Percentiles rank a stretch among this genome's conserved stretches.
Evolutionary conservation across 139 green algal species (phyloP).

Genomic region (Chlamydomonas asymmetrica): DNA sequence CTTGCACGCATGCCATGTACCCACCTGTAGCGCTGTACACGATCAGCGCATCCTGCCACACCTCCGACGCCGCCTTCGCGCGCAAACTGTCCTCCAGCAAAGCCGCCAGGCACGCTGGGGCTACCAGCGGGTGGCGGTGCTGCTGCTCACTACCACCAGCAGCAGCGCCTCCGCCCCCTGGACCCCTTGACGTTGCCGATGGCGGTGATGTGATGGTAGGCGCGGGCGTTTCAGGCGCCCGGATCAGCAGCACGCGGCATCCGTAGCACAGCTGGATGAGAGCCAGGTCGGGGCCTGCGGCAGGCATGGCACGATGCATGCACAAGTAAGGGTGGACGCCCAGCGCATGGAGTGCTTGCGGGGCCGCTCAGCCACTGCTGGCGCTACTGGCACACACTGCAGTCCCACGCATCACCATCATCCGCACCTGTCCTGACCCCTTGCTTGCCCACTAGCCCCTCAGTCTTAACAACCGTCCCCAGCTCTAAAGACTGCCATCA

Average conservation of each 20-base stretch:
- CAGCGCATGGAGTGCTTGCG: too few relatives aligned
- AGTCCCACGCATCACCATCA: too few relatives aligned
- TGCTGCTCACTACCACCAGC: not conserved
- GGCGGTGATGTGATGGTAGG: not conserved
- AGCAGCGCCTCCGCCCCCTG: not conserved
- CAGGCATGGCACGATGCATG: too few relatives aligned
- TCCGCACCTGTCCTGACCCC: too few relatives aligned
- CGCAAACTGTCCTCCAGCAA: not conserved
- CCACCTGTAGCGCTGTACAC: constrained; percentile 8
- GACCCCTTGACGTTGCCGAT: not conserved
- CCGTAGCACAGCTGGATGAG: constrained; percentile 23
- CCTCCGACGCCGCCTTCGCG: constrained; percentile 20
- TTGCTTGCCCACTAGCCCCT: too few relatives aligned
- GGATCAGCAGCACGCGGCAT: constrained; percentile 3
- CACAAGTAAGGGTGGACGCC: too few relatives aligned
- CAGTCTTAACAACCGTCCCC: too few relatives aligned
- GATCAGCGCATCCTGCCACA: constrained; percentile 28
- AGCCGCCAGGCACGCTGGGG: not conserved
- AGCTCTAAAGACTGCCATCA: too few relatives aligned
- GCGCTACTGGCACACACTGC: too few relatives aligned
- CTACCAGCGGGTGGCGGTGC: not conserved
- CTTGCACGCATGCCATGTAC: too few relatives aligned
- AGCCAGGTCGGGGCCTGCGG: constrained; percentile 7
- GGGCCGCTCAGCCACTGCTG: too few relatives aligned
- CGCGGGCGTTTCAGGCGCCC: not conserved